Evolutionary conservation across 176 grass and related monocot species (phyloP).

Genomic region (Triticum turgidum): DNA sequence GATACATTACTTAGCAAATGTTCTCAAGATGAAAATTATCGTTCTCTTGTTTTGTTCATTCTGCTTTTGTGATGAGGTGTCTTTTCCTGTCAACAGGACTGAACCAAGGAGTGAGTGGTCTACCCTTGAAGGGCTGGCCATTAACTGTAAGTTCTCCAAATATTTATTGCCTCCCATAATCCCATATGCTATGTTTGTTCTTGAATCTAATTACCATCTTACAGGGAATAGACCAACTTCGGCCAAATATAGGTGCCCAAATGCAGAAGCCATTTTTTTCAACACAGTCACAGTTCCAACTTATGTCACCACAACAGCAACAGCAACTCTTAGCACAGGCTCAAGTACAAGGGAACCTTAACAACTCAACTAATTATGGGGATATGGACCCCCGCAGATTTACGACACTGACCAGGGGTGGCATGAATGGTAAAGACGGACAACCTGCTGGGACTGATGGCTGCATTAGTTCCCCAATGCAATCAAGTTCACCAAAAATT

Average conservation of each 20-base stretch:
- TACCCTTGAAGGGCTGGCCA: constrained; percentile 98
- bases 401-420: constrained; percentile 53
- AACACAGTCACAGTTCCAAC: constrained; percentile 89
- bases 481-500: constrained; percentile 81
- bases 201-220: constrained; percentile 17
- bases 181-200: constrained; percentile 8
- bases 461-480: constrained; percentile 83
- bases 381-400: constrained; percentile 84
- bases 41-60: constrained; percentile 14
- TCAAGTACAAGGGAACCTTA: constrained; percentile 77
- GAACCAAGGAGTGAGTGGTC: constrained; percentile 89
- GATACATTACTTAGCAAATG: constrained; percentile 29
- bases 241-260: constrained; percentile 82
- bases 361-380: constrained; percentile 62
- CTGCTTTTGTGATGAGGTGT: constrained; percentile 18
- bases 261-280: constrained; percentile 95
- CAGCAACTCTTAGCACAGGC: constrained; percentile 95
- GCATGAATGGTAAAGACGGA: constrained; percentile 77
- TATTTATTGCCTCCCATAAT: constrained; percentile 16
- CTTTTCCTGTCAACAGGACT: constrained; percentile 56
- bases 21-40: constrained; percentile 14
- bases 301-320: constrained; percentile 91
- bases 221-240: constrained; percentile 88
- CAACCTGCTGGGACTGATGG: constrained; percentile 74
- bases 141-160: constrained; percentile 63